phyloP scores from a whole-genome alignment of 2,329 filamentous ascomycete genomes.

The Aspergillus sp. region DNA sequence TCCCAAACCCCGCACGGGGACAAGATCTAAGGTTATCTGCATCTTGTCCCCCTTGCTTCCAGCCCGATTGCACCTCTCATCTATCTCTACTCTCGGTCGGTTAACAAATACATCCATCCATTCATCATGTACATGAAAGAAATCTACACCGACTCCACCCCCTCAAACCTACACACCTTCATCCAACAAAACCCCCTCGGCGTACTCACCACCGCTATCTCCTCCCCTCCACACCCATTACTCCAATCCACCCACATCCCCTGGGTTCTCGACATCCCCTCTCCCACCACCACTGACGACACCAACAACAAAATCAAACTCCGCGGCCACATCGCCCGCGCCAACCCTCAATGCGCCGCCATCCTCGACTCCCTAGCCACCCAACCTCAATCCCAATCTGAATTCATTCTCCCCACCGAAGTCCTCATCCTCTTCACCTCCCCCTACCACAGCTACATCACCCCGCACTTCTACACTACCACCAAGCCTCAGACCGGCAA shows the following conservation, averaged over 20 bases:
- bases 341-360: conserved; percentile 65
- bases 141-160: background rate
- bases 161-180: conserved; percentile 48
- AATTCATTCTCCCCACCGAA: conserved; percentile 46
- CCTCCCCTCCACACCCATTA: conserved; percentile 50
- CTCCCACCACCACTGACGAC: conserved; percentile 35
- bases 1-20: background rate
- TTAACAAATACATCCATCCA: background rate
- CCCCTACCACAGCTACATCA: conserved; percentile 63
- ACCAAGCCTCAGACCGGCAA: conserved; percentile 67
- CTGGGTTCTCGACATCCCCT: conserved; percentile 55
- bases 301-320: conserved; percentile 43
- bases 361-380: conserved; percentile 53
- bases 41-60: background rate
- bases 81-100: background rate
- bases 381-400: conserved; percentile 5
- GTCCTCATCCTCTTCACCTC: conserved; percentile 65
- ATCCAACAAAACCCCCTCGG: conserved; percentile 63
- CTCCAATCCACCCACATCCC: conserved; percentile 64
- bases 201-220: conserved; percentile 63
- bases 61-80: background rate
- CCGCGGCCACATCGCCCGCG: conserved; percentile 63
- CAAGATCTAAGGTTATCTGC: background rate
- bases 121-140: background rate
- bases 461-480: conserved; percentile 67